Evolutionary conservation across 768 basidiomycete genomes (phyloP).

Genomic region (Lactifluus pinguis): DNA sequence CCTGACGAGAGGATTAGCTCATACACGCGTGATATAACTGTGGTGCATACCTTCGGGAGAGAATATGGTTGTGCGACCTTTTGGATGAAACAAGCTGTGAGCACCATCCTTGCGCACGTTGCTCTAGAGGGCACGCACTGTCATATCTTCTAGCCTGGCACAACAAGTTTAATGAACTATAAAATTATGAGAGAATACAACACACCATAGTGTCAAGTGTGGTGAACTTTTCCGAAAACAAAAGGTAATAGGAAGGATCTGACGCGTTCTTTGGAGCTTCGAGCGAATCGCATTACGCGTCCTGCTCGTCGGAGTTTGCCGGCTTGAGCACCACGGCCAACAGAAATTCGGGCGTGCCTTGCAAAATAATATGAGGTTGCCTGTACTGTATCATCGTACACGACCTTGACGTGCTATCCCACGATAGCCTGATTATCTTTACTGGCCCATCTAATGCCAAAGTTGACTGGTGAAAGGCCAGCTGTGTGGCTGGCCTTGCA

Average conservation of each 20-base stretch:
- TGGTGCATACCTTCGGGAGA: slow-evolving; percentile 79
- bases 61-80: slow-evolving; percentile 96
- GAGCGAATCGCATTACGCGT: background rate
- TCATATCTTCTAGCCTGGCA: slow-evolving; percentile 86
- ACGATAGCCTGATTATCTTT: background rate
- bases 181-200: background rate
- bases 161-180: background rate
- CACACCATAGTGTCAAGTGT: slow-evolving; percentile 8
- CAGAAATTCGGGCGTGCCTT: too few species aligned
- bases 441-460: background rate
- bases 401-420: background rate
- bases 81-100: slow-evolving; percentile 21
- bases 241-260: background rate
- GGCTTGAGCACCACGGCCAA: background rate
- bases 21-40: background rate
- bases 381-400: background rate
- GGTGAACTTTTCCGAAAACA: background rate
- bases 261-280: background rate
- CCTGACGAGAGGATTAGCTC: slow-evolving; percentile 40
- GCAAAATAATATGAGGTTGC: too few species aligned
- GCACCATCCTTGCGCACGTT: slow-evolving; percentile 2
- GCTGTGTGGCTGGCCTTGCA: too few species aligned
- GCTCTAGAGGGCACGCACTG: slow-evolving; percentile 47
- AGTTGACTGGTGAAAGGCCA: background rate
- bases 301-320: background rate